Conservation (phyloP, 2,329 filamentous ascomycete genomes). For the Colletotrichum acutatum region DNA sequence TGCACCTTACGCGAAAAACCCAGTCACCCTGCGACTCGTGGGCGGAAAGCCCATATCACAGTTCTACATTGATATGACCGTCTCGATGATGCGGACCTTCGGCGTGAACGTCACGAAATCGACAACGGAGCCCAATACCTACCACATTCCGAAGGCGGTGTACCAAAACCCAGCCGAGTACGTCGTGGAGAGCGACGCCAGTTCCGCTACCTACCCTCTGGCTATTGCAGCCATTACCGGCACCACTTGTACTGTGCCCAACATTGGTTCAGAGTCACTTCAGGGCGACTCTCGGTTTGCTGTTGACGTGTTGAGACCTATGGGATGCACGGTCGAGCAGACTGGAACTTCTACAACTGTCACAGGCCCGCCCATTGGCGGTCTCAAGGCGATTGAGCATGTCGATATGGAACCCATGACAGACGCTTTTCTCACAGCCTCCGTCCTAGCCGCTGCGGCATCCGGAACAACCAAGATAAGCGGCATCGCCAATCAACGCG, state of each 20-base stretch:
- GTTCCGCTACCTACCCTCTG: constrained; percentile 95
- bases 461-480: constrained; percentile 85
- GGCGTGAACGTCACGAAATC: constrained; percentile 85
- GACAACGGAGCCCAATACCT: constrained; percentile 84
- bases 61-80: constrained; percentile 98
- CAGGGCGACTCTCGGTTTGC: constrained; percentile 97
- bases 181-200: constrained; percentile 95
- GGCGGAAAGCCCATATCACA: constrained; percentile 99
- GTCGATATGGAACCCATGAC: constrained; percentile 99
- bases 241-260: constrained; percentile 94
- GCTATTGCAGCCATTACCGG: constrained; percentile 95
- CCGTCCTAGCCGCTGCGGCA: constrained; percentile 90
- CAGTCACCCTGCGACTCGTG: constrained; percentile 88
- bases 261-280: constrained; percentile 91
- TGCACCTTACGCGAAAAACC: constrained; percentile 93
- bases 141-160: constrained; percentile 86
- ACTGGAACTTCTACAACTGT: constrained; percentile 89
- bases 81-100: constrained; percentile 95
- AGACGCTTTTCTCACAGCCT: constrained; percentile 95
- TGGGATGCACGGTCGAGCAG: constrained; percentile 93
- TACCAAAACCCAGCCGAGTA: constrained; percentile 91
- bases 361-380: constrained; percentile 82
- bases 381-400: constrained; percentile 78
- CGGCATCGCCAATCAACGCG: constrained; percentile 96
- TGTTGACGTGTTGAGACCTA: constrained; percentile 86